Evolutionary conservation across 495 filamentous ascomycete genomes (phyloP), one percentile per base, ranked within the genome.

Genomic region (Hypoxylon crocopeplum): DNA sequence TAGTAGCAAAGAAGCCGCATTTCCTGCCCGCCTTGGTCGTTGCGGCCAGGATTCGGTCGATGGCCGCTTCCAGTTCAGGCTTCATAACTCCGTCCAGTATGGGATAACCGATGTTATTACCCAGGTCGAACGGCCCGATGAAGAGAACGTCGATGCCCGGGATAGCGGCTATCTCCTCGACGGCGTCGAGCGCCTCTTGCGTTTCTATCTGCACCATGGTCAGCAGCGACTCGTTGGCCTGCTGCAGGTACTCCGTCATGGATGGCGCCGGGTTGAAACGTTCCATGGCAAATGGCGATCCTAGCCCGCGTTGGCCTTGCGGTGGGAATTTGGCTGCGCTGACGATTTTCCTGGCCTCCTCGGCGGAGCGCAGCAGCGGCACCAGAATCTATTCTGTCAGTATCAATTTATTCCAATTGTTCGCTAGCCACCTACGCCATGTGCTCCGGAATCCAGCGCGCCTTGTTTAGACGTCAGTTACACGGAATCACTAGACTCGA

Each of bases 161-260:
- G 0, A 92, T 80, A 6, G 82, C 80, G 7, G 89, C 89, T 56
- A 94, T 93, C 39, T 83, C 85, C 46, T 88, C 83, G 17, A 90
- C 83, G 51, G 83, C 77, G 2, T 88, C 82, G 34, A 94, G 73
- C 0, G 89, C 89, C 61, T 86, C 86, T 56, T 77, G 77, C 0
- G 91, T 94, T 72, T 95, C 91, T 49, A 94, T 92, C 75, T 94
- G 91, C 22, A 92, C 82, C 64, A 91, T 86, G 16, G 87, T 88
- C 25, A 91, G 68, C 10, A 93, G 73, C 30, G 80, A 78, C 7
- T 83, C 81, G 71, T 93, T 93, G 20, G 90, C 88, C 52, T 91
- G 82, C 58, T 87, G 81, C 19, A 91, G 78, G 59, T 95, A 95
- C 33, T 88, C 84, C 2, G 79, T 79, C 52, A 78, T 62, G 3